phyloP scores from a whole-genome alignment of 495 filamentous ascomycete species.

The Aspergillus avenaceus region DNA sequence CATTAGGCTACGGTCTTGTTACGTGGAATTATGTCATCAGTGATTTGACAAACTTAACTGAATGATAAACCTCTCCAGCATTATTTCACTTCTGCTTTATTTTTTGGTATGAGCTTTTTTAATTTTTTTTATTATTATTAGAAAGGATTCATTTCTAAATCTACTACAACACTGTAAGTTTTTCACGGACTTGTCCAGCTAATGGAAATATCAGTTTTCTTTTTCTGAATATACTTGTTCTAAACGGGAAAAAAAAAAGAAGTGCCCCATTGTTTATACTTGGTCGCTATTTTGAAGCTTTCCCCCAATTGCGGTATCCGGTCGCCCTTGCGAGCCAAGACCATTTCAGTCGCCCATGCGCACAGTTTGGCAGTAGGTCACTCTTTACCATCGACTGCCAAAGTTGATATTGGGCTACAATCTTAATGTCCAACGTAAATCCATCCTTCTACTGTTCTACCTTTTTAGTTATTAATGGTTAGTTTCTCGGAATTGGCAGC shows the following conservation, averaged over 20 bases:
- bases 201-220: too few relatives aligned
- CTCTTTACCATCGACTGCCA: conserved; percentile 23
- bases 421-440: conserved; percentile 22
- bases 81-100: conserved; percentile 10
- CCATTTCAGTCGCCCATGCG: conserved; percentile 25
- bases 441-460: neutral
- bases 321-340: conserved; percentile 17
- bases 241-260: too few relatives aligned
- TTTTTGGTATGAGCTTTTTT: conserved; percentile 19
- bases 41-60: conserved; percentile 12
- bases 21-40: conserved; percentile 45
- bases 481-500: too few relatives aligned
- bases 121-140: too few relatives aligned
- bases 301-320: conserved; percentile 7
- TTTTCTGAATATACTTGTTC: too few relatives aligned
- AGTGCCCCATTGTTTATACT: neutral
- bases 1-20: conserved; percentile 19
- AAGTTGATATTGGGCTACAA: conserved; percentile 13
- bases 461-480: too few relatives aligned
- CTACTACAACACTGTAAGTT: too few relatives aligned
- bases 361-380: conserved; percentile 26
- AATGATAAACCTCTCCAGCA: conserved; percentile 11
- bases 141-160: too few relatives aligned
- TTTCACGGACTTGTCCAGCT: too few relatives aligned
- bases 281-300: neutral